Evolutionary conservation across 805 yeast genomes (phyloP), one percentile per base, ranked within the genome.

Genomic region (Jamesozyma spencerorum): DNA sequence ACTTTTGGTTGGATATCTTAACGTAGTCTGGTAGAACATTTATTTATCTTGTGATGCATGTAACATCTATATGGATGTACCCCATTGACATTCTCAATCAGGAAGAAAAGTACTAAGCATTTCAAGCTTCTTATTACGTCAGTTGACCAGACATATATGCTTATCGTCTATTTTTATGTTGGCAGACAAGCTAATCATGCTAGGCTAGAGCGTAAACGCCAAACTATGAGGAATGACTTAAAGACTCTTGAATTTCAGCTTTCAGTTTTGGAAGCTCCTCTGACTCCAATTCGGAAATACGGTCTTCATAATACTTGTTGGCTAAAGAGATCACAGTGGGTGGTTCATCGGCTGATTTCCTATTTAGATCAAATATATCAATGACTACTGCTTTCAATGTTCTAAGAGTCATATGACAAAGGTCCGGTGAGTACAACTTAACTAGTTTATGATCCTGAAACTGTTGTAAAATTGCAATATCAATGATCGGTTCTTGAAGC

Each of bases 401-500:
- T 32, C 62, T 39, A 8, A 55, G 30, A 2, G 53, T 51, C n/a
- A 54, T 31, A 8, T 41, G 36, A 5, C 33, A 29, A 2, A 55
- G 39, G 10, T 53, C 58, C 5, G 63, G 58, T 1, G 54, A 44
- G 38, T 53, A 51, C 30, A 57, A 29, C 26, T 47, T 41, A 3
- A 52, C 52, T 17, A 60, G 26, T 10, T 44, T 49, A 39, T 60
- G 63, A 2, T 31, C 35, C 17, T 35, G 47, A 29, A 58, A 58
- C 30, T 46, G 41, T 3, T 38, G 28, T 5, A 58, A 35, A 1
- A 50, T 38, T 4, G 41, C 45, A 18, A 44, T 45, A 40, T 60
- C 63, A 2, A 60, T 44, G 11, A 56, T 39, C 2, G 65, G 65
- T 1, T 56, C 53, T 12, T 11, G 15, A 18, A 55, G 31, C 13